These are phyloP conservation scores for Pestalotiopsis sp. DNA, from an alignment of 2,329 filamentous ascomycete genomes.

Conservation along the genomic window DNA sequence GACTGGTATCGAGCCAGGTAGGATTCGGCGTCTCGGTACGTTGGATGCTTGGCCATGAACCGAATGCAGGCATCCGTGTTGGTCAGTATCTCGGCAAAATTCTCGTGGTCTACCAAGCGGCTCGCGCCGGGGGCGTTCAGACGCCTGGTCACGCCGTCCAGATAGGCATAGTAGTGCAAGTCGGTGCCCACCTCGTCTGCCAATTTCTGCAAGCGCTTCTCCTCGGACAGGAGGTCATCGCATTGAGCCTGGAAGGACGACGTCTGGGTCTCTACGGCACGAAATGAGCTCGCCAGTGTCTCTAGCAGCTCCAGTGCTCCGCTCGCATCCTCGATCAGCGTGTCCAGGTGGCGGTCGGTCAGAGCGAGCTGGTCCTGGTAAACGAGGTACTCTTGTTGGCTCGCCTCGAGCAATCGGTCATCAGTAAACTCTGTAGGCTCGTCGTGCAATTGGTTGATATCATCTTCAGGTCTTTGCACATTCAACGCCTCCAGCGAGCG, in stretches of 20 bases:
- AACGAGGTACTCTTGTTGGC: slow-evolving; percentile 81
- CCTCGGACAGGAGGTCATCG: slow-evolving; percentile 82
- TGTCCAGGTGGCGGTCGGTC: slow-evolving; percentile 80
- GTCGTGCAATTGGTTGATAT: slow-evolving; percentile 11
- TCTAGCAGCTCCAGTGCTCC: slow-evolving; percentile 76
- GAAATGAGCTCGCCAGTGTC: slow-evolving; percentile 82
- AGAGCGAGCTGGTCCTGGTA: slow-evolving; percentile 82
- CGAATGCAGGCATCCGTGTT: slow-evolving; percentile 89
- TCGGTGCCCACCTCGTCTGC: slow-evolving; percentile 87
- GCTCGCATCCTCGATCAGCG: slow-evolving; percentile 76
- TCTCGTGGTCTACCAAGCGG: slow-evolving; percentile 79
- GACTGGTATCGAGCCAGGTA: slow-evolving; percentile 88
- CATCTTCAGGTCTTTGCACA: slow-evolving; percentile 35
- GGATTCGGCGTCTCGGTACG: slow-evolving; percentile 83
- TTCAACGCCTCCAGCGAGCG: slow-evolving; percentile 55
- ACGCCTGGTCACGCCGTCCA: slow-evolving; percentile 86
- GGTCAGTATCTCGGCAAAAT: slow-evolving; percentile 85
- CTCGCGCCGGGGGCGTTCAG: slow-evolving; percentile 91
- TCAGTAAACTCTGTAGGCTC: slow-evolving; percentile 42
- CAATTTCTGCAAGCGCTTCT: slow-evolving; percentile 75
- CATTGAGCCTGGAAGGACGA: slow-evolving; percentile 93
- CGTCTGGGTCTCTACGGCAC: slow-evolving; percentile 85
- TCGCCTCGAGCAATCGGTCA: slow-evolving; percentile 74
- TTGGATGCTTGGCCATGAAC: slow-evolving; percentile 86
- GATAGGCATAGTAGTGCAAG: slow-evolving; percentile 90